phyloP scores from a whole-genome alignment of 2,329 filamentous ascomycete genomes.

The Acrocalymma vagum region DNA sequence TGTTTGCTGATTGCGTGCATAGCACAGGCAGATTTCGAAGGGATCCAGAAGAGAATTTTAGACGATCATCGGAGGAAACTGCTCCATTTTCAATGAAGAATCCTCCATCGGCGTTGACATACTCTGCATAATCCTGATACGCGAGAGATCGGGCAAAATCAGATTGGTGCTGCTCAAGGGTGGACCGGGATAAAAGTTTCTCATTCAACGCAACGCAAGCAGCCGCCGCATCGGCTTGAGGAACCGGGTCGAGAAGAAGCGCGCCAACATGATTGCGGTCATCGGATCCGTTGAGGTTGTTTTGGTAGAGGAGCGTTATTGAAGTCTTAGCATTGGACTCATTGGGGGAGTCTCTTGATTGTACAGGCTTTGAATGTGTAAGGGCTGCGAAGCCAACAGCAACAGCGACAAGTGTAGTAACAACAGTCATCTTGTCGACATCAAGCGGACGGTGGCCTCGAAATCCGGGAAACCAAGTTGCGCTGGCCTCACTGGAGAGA shows the following conservation, averaged over 20 bases:
- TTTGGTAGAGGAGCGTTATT: conserved; percentile 62
- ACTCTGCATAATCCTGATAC: conserved; percentile 55
- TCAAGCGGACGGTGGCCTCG: conserved; percentile 1
- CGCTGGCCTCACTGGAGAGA: no score
- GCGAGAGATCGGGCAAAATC: conserved; percentile 58
- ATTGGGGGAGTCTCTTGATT: conserved; percentile 16
- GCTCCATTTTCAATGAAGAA: conserved; percentile 56
- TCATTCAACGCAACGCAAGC: conserved; percentile 61
- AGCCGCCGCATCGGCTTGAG: conserved; percentile 46
- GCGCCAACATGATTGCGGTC: conserved; percentile 62
- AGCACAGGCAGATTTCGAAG: conserved; percentile 54
- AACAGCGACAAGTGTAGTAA: conserved; percentile 30
- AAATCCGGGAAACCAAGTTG: conserved; percentile 11
- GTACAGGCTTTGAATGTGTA: conserved; percentile 26
- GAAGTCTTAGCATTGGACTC: conserved; percentile 50
- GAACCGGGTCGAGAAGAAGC: conserved; percentile 57
- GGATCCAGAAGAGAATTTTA: conserved; percentile 42
- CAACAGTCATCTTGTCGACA: conserved; percentile 26
- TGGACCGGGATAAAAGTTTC: conserved; percentile 52
- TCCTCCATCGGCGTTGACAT: conserved; percentile 43
- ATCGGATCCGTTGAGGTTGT: conserved; percentile 63
- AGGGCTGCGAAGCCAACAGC: conserved; percentile 26
- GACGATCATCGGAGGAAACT: conserved; percentile 44
- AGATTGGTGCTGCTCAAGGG: conserved; percentile 52
- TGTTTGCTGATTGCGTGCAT: conserved; percentile 59